Conservation (phyloP, 1,284 basidiomycete species). For the Meripilus lineatus region DNA sequence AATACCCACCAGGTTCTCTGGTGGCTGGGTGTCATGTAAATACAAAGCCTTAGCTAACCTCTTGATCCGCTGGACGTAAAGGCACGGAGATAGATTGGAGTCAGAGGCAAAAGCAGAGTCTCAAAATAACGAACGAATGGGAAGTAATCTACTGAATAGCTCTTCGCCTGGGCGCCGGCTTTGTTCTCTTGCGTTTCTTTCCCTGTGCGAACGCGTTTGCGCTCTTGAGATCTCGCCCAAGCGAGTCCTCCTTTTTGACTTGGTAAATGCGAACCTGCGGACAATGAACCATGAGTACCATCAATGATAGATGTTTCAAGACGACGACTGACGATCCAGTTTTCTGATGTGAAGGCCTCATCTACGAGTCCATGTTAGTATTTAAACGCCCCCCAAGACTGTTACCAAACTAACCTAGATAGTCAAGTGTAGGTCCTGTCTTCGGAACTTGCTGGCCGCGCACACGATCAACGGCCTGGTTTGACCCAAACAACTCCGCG, state of each 20-base stretch:
- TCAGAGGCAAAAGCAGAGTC: too few species aligned
- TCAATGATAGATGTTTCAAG: slow-evolving; percentile 2
- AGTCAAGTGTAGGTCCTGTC: slow-evolving; percentile 79
- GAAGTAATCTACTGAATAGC: slow-evolving; percentile 36
- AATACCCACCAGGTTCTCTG: too few species aligned
- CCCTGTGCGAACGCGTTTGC: slow-evolving; percentile 85
- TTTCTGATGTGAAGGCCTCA: slow-evolving; percentile 96
- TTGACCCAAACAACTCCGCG: slow-evolving; percentile 80
- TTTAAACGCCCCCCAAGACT: not conserved
- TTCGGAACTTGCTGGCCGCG: slow-evolving; percentile 76
- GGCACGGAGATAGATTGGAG: not conserved
- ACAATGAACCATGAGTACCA: slow-evolving; percentile 5
- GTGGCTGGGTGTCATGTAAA: too few species aligned
- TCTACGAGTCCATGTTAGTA: slow-evolving; percentile 40
- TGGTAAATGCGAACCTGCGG: slow-evolving; percentile 85
- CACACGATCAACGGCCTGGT: slow-evolving; percentile 75
- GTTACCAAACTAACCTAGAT: slow-evolving; percentile 57
- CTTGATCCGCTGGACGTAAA: not conserved
- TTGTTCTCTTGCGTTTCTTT: slow-evolving; percentile 80
- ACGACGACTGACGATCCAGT: slow-evolving; percentile 80
- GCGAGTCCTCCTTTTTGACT: slow-evolving; percentile 91
- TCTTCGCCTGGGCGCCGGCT: slow-evolving; percentile 57
- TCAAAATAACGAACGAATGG: too few species aligned
- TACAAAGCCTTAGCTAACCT: too few species aligned
- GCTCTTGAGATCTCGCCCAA: slow-evolving; percentile 84